Evolutionary conservation across 176 grass and related monocot genomes (phyloP).

Genomic region (Rhynchospora pubera): DNA sequence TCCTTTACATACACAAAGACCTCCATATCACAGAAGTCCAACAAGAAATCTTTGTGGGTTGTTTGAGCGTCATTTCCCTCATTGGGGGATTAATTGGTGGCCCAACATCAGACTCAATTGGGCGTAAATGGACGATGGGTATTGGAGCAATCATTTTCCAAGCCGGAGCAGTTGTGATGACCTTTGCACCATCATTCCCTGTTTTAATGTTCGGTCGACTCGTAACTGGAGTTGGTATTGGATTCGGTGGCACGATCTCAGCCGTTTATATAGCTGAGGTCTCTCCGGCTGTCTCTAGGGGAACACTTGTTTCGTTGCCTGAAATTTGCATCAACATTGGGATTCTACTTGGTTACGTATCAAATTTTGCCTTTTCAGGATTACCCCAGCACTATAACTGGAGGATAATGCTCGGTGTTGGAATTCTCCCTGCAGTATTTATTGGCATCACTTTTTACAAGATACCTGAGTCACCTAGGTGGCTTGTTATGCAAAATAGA

Average conservation of each 20-base stretch:
- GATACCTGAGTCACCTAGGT: constrained; percentile 79
- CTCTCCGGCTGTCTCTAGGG: constrained; percentile 44
- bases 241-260: constrained; percentile 62
- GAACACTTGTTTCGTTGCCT: constrained; percentile 64
- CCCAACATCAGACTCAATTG: constrained; percentile 64
- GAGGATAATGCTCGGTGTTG: constrained; percentile 82
- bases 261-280: constrained; percentile 80
- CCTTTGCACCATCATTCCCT: constrained; percentile 61
- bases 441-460: constrained; percentile 48
- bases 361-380: constrained; percentile 67
- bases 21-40: constrained; percentile 68
- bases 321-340: constrained; percentile 79
- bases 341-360: constrained; percentile 77
- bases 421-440: constrained; percentile 65
- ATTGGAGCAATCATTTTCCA: constrained; percentile 63
- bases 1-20: constrained; percentile 69
- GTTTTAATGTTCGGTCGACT: constrained; percentile 64
- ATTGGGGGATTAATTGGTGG: constrained; percentile 67
- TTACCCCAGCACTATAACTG: constrained; percentile 62
- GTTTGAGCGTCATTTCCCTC: constrained; percentile 67
- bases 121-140: constrained; percentile 79
- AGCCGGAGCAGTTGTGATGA: constrained; percentile 53
- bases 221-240: constrained; percentile 61
- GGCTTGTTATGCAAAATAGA: constrained; percentile 71
- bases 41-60: constrained; percentile 68